Conservation (phyloP, 1,284 basidiomycete genomes). For the Malassezia equina region DNA sequence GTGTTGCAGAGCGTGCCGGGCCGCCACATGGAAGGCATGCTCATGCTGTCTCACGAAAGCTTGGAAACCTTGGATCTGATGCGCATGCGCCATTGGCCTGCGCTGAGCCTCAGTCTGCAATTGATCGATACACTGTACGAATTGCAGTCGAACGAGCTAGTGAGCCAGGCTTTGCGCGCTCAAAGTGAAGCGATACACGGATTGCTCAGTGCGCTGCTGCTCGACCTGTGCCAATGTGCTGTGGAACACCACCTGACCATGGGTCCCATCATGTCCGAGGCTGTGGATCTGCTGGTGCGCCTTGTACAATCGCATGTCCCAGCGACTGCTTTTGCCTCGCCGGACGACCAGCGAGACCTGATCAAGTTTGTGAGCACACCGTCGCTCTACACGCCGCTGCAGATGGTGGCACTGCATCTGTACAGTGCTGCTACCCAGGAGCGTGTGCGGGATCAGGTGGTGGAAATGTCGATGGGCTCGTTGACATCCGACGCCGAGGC, state of each 20-base stretch:
- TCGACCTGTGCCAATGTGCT: constrained; percentile 53
- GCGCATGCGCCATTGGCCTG: constrained; percentile 57
- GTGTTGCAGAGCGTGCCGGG: constrained; percentile 79
- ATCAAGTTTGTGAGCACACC: constrained; percentile 20
- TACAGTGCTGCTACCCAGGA: constrained; percentile 21
- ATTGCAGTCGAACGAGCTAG: constrained; percentile 57
- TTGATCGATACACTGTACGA: constrained; percentile 62
- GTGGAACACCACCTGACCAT: neutral
- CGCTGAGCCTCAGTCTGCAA: constrained; percentile 61
- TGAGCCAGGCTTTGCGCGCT: neutral
- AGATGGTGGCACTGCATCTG: constrained; percentile 26
- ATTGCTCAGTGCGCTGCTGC: constrained; percentile 50
- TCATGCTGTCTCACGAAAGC: constrained; percentile 77
- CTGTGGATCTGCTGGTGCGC: constrained; percentile 23
- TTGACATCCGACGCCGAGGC: neutral
- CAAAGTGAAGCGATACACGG: constrained; percentile 46
- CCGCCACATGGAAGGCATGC: constrained; percentile 81
- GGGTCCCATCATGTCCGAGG: neutral
- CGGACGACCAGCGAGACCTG: constrained; percentile 16
- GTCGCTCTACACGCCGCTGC: constrained; percentile 23
- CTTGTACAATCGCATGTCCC: constrained; percentile 24
- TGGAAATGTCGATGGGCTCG: constrained; percentile 23
- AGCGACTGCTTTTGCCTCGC: constrained; percentile 18
- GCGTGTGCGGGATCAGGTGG: constrained; percentile 33
- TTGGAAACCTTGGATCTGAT: constrained; percentile 63